These are phyloP conservation scores for Neobulgaria alba DNA, from an alignment of 2,329 filamentous ascomycete species.

Conservation along the genomic window DNA sequence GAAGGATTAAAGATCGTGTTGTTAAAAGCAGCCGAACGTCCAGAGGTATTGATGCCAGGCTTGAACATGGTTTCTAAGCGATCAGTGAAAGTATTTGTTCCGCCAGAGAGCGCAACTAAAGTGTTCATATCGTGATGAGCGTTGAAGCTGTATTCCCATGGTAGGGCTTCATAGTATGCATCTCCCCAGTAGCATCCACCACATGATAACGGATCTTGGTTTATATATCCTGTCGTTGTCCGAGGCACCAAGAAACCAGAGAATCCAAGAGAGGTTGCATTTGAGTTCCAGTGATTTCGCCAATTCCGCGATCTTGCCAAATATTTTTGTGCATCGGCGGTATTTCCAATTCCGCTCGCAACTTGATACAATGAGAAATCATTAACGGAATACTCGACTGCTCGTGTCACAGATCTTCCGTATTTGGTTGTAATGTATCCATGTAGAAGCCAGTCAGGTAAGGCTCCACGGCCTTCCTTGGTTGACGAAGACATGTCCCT, in stretches of 20 bases:
- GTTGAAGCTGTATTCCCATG: constrained; percentile 48
- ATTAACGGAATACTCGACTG: constrained; percentile 60
- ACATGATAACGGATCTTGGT: constrained; percentile 39
- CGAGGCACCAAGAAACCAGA: constrained; percentile 59
- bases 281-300: constrained; percentile 61
- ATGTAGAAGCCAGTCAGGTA: constrained; percentile 57
- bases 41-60: constrained; percentile 34
- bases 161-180: constrained; percentile 41
- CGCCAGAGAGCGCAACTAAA: constrained; percentile 39
- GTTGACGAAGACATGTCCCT: constrained; percentile 48
- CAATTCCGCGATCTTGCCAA: constrained; percentile 58
- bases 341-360: constrained; percentile 49
- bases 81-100: constrained; percentile 37
- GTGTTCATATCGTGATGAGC: constrained; percentile 46
- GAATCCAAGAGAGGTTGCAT: constrained; percentile 48
- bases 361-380: constrained; percentile 62
- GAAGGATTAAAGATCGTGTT: constrained; percentile 52
- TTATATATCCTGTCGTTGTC: constrained; percentile 36
- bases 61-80: constrained; percentile 43
- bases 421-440: constrained; percentile 59
- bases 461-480: constrained; percentile 58
- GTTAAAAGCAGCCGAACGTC: constrained; percentile 48
- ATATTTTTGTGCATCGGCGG: constrained; percentile 50
- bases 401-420: constrained; percentile 53
- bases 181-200: constrained; percentile 47